Evolutionary conservation across 148 eudicot species (phyloP).

Genomic region (Spergularia marina): DNA sequence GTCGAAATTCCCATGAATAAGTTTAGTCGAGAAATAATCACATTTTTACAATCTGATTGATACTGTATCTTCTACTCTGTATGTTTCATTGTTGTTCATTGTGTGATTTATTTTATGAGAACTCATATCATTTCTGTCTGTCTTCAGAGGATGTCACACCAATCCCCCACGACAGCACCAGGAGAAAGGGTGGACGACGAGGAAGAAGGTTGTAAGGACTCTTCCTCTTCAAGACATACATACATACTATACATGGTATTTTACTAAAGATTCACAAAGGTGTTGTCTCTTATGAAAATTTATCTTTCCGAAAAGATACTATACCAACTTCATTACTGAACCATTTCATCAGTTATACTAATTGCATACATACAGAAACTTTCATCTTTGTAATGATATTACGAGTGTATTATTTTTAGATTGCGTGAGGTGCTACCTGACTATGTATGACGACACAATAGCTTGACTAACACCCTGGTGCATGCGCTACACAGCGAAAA

Average conservation of each 20-base stretch:
- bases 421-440: too few relatives aligned
- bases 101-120: background rate
- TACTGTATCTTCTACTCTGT: background rate
- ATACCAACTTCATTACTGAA: background rate
- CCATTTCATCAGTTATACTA: background rate
- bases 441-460: too few relatives aligned
- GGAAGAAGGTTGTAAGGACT: slow-evolving; percentile 11
- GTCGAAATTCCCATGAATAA: background rate
- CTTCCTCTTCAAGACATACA: background rate
- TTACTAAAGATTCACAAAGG: slow-evolving; percentile 2
- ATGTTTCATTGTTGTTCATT: background rate
- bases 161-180: slow-evolving; percentile 14
- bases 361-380: background rate
- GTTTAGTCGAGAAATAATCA: background rate
- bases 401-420: background rate
- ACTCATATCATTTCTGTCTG: background rate
- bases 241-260: background rate
- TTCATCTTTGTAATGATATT: background rate
- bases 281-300: background rate
- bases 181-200: slow-evolving; percentile 16
- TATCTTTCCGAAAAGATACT: background rate
- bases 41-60: background rate
- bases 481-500: too few relatives aligned
- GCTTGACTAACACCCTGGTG: too few relatives aligned
- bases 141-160: slow-evolving; percentile 14